phyloP scores from a whole-genome alignment of 1,284 basidiomycete genomes.

The Boletus holoroseus region DNA sequence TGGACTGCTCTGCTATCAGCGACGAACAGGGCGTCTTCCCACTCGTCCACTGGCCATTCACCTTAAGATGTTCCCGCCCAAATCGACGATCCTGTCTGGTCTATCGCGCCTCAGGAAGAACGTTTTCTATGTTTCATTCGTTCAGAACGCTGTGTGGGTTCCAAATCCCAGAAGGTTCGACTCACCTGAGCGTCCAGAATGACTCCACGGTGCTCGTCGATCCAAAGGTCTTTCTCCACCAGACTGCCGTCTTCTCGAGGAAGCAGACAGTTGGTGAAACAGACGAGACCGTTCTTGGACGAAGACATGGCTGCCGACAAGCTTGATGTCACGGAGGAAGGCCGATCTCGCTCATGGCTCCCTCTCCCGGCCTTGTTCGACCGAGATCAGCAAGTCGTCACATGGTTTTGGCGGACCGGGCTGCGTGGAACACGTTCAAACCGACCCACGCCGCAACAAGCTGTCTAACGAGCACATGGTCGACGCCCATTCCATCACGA shows the following conservation, averaged over 20 bases:
- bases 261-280: constrained; percentile 81
- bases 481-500: neutral
- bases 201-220: constrained; percentile 62
- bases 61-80: constrained; percentile 72
- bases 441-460: neutral
- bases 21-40: neutral
- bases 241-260: constrained; percentile 72
- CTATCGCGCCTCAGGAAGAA: constrained; percentile 61
- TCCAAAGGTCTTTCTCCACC: constrained; percentile 67
- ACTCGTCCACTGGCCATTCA: constrained; percentile 23
- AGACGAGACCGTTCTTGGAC: constrained; percentile 60
- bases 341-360: neutral
- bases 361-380: neutral
- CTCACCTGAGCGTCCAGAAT: constrained; percentile 69
- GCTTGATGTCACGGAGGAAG: constrained; percentile 10
- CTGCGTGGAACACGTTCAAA: no score
- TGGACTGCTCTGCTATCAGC: constrained; percentile 43
- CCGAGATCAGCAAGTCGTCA: constrained; percentile 10
- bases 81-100: constrained; percentile 58
- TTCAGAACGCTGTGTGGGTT: constrained; percentile 2
- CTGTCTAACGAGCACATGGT: constrained; percentile 7
- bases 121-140: constrained; percentile 34
- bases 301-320: constrained; percentile 19
- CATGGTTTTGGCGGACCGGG: constrained; percentile 13
- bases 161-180: neutral